Evolutionary conservation across 768 basidiomycete species (phyloP).

Genomic region (Dioszegia crocea): DNA sequence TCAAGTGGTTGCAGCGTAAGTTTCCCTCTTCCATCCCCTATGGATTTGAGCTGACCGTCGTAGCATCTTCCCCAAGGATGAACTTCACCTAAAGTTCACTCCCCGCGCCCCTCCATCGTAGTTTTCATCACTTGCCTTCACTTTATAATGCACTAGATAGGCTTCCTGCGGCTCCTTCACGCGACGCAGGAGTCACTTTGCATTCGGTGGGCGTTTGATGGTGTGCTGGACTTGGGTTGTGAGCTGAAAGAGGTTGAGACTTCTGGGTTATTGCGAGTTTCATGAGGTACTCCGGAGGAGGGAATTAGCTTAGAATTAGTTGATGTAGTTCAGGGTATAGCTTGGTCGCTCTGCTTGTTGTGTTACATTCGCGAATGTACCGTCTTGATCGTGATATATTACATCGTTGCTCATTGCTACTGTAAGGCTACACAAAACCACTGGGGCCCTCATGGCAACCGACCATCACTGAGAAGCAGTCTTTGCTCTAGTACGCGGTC

Average conservation of each 20-base stretch:
- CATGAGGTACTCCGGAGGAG: too few species aligned
- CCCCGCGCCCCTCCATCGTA: conserved; percentile 55
- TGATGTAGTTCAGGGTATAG: too few species aligned
- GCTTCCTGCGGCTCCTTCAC: neutral
- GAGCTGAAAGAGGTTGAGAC: too few species aligned
- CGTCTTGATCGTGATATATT: too few species aligned
- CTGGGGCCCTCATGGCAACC: too few species aligned
- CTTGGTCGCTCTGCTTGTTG: too few species aligned
- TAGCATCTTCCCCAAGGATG: conserved; percentile 85
- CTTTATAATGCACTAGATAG: conserved; percentile 2
- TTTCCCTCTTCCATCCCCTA: conserved; percentile 6
- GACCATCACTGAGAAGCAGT: too few species aligned
- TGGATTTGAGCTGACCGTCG: neutral
- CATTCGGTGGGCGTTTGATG: neutral
- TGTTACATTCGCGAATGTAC: too few species aligned
- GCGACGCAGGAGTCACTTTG: neutral
- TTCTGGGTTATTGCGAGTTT: too few species aligned
- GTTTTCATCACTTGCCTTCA: neutral
- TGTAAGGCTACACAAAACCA: too few species aligned
- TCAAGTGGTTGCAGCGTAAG: conserved; percentile 83
- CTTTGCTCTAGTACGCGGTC: conserved; percentile 1
- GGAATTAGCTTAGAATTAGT: too few species aligned
- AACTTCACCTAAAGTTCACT: conserved; percentile 71
- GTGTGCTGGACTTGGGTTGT: neutral
- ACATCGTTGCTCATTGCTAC: too few species aligned